Evolutionary conservation across 805 yeast genomes (phyloP).

Genomic region (Saccharomycodes ludwigii): DNA sequence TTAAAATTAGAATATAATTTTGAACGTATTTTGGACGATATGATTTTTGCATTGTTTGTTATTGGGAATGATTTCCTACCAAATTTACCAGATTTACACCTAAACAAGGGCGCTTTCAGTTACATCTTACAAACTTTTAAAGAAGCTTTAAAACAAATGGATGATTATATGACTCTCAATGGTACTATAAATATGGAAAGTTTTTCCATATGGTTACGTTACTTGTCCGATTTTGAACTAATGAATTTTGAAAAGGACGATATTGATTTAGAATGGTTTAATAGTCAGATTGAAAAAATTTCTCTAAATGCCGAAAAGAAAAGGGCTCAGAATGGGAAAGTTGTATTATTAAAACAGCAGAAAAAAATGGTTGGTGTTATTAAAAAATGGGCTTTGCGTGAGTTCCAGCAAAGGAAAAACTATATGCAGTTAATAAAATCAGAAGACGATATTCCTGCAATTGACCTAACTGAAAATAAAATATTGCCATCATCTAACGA

Average conservation of each 20-base stretch:
- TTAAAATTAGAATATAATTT: conserved; percentile 62
- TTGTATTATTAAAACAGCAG: conserved; percentile 58
- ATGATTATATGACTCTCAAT: conserved; percentile 73
- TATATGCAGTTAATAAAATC: conserved; percentile 8
- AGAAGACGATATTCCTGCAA: conserved; percentile 28
- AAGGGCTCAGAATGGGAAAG: conserved; percentile 52
- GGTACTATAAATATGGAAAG: conserved; percentile 73
- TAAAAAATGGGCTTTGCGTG: conserved; percentile 35
- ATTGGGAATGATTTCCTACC: conserved; percentile 98
- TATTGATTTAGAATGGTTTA: conserved; percentile 85
- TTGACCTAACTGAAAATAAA: conserved; percentile 20
- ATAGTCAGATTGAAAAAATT: conserved; percentile 68
- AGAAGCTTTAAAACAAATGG: conserved; percentile 55
- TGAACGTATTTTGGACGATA: conserved; percentile 85
- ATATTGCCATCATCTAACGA: conserved; percentile 31
- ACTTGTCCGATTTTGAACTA: conserved; percentile 66
- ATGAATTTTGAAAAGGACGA: conserved; percentile 77
- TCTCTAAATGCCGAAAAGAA: conserved; percentile 61
- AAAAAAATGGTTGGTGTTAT: conserved; percentile 52
- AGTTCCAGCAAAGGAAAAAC: conserved; percentile 17
- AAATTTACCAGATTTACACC: conserved; percentile 82
- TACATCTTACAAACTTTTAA: conserved; percentile 80
- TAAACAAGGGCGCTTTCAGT: conserved; percentile 96
- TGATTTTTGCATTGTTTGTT: conserved; percentile 81
- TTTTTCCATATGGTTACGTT: conserved; percentile 62